Percentiles rank a stretch among this genome's conserved stretches.
These are phyloP conservation scores for Botryotinia narcissicola DNA, from an alignment of 2,329 filamentous ascomycete species.

Conservation along the genomic window DNA sequence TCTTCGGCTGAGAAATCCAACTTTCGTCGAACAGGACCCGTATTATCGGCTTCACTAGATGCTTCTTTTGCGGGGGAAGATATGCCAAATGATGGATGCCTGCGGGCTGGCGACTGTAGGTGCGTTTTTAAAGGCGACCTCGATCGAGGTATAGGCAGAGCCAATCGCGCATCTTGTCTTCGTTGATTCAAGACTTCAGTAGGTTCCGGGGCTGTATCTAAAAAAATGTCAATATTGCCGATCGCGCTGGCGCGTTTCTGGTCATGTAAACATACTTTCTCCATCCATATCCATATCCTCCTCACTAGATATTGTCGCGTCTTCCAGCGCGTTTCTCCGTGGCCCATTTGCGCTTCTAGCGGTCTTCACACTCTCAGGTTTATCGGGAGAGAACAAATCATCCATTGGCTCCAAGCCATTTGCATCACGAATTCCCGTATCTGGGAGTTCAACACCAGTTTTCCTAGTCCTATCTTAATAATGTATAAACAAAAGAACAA, in stretches of 20 bases:
- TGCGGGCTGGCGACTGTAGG: slow-evolving; percentile 38
- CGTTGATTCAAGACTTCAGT: slow-evolving; percentile 44
- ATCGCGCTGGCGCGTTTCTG: not conserved
- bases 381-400: slow-evolving; percentile 80
- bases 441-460: slow-evolving; percentile 79
- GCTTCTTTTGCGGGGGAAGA: slow-evolving; percentile 37
- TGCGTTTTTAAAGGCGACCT: slow-evolving; percentile 40
- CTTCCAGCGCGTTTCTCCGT: slow-evolving; percentile 38
- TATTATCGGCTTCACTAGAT: slow-evolving; percentile 29
- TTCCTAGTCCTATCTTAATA: slow-evolving; percentile 56
- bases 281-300: slow-evolving; percentile 61
- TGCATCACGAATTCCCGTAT: slow-evolving; percentile 80
- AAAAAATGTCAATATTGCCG: slow-evolving; percentile 23
- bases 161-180: slow-evolving; percentile 30
- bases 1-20: slow-evolving; percentile 37
- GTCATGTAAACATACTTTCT: slow-evolving; percentile 47
- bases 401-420: slow-evolving; percentile 88
- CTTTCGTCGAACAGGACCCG: slow-evolving; percentile 34
- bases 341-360: slow-evolving; percentile 22
- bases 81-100: slow-evolving; percentile 37
- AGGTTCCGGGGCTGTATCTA: slow-evolving; percentile 51
- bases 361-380: slow-evolving; percentile 38
- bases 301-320: slow-evolving; percentile 48
- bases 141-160: slow-evolving; percentile 37
- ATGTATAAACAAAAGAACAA: slow-evolving; percentile 4